Conservation (phyloP, 345 rosid species). For the Bruguiera gymnorhiza region DNA sequence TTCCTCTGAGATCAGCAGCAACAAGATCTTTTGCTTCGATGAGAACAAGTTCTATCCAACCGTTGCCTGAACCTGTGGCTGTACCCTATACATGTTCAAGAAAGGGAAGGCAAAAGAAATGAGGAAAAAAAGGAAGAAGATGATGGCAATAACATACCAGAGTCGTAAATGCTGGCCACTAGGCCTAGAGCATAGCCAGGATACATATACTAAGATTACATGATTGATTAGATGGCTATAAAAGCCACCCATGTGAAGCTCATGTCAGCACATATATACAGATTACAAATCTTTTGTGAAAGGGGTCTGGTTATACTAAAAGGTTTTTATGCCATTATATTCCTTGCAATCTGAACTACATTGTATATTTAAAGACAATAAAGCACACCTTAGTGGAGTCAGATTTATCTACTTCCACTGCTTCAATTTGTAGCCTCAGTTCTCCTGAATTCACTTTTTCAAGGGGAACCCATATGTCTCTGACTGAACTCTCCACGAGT, state of each 20-base stretch:
- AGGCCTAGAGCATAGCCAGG: too few species aligned
- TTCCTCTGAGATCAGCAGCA: slow-evolving; percentile 95
- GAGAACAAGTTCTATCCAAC: slow-evolving; percentile 85
- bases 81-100: slow-evolving; percentile 43
- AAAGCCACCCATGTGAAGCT: too few species aligned
- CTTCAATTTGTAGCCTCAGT: slow-evolving; percentile 77
- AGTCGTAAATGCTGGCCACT: not conserved
- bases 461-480: slow-evolving; percentile 87
- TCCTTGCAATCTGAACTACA: not conserved
- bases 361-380: slow-evolving; percentile 2
- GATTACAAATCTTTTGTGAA: not conserved
- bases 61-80: slow-evolving; percentile 42
- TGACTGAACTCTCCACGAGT: slow-evolving; percentile 55
- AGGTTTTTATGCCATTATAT: not conserved
- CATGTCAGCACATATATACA: not conserved
- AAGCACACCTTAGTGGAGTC: slow-evolving; percentile 62
- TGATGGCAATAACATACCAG: not conserved
- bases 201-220: too few species aligned
- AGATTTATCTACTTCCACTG: slow-evolving; percentile 43
- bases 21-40: slow-evolving; percentile 82
- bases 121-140: slow-evolving; percentile 5
- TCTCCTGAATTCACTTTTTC: slow-evolving; percentile 92
- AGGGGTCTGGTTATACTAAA: not conserved
- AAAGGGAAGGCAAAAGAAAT: not conserved
- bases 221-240: too few species aligned